phyloP scores from a whole-genome alignment of 306 rosid genomes.

The Begonia fuchsioides region DNA sequence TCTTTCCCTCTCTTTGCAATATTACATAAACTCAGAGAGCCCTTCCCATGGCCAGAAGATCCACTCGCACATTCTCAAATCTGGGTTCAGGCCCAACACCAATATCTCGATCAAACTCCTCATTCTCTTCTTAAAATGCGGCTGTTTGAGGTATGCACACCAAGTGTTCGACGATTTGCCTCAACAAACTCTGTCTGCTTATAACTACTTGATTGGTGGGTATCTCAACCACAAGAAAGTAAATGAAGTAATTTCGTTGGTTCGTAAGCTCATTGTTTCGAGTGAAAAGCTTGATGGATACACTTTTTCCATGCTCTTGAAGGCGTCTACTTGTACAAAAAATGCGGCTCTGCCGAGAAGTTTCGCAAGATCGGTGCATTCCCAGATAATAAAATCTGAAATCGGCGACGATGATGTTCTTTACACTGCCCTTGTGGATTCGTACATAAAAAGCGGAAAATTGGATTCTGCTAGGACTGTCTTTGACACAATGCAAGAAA shows the following conservation, averaged over 20 bases:
- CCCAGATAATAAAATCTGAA: slow-evolving; percentile 47
- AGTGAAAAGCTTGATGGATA: slow-evolving; percentile 61
- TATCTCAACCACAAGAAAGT: slow-evolving; percentile 45
- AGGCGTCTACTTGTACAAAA: slow-evolving; percentile 40
- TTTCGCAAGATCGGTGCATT: slow-evolving; percentile 56
- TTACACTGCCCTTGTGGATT: slow-evolving; percentile 60
- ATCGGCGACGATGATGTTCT: slow-evolving; percentile 58
- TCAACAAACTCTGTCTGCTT: slow-evolving; percentile 46
- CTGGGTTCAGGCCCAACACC: slow-evolving; percentile 57
- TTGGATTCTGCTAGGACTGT: slow-evolving; percentile 48
- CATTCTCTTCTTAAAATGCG: slow-evolving; percentile 43
- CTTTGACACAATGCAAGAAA: slow-evolving; percentile 53
- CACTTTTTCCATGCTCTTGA: slow-evolving; percentile 68
- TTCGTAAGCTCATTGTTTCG: slow-evolving; percentile 34
- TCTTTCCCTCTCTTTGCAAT: slow-evolving; percentile 41
- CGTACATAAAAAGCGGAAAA: slow-evolving; percentile 53
- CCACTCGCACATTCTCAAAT: slow-evolving; percentile 59
- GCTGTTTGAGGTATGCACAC: slow-evolving; percentile 47
- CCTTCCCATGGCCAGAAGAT: slow-evolving; percentile 65
- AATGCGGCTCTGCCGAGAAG: slow-evolving; percentile 13
- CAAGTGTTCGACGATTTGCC: slow-evolving; percentile 60
- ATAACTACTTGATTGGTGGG: slow-evolving; percentile 63
- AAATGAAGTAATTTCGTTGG: slow-evolving; percentile 33
- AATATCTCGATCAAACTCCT: slow-evolving; percentile 73
- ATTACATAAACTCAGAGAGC: slow-evolving; percentile 50